These are phyloP conservation scores for Phytophthora hybrid DNA, from an alignment of 352 stramenopile genomes.

Conservation along the genomic window DNA sequence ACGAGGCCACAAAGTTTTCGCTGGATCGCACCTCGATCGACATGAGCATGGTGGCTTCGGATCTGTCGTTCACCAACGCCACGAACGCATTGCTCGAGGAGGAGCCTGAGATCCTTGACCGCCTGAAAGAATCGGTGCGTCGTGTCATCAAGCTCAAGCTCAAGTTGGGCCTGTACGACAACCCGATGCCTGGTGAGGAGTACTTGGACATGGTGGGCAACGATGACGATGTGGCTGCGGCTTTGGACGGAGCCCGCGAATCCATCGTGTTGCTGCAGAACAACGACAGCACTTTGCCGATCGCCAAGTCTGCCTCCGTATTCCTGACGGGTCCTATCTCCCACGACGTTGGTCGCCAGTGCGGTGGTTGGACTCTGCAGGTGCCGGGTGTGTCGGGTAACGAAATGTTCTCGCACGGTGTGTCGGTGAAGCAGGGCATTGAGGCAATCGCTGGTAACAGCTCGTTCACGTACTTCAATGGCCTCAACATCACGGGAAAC, in stretches of 20 bases:
- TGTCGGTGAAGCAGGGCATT: slow-evolving; percentile 55
- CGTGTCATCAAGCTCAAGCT: slow-evolving; percentile 73
- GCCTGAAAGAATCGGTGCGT: slow-evolving; percentile 54
- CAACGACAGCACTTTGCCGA: slow-evolving; percentile 47
- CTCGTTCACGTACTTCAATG: slow-evolving; percentile 54
- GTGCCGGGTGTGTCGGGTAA: slow-evolving; percentile 73
- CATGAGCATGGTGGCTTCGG: slow-evolving; percentile 82
- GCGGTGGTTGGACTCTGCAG: slow-evolving; percentile 71
- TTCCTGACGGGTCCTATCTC: slow-evolving; percentile 63
- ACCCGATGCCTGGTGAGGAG: slow-evolving; percentile 51
- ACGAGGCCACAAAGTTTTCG: slow-evolving; percentile 56
- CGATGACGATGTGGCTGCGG: slow-evolving; percentile 43
- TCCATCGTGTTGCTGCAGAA: slow-evolving; percentile 82
- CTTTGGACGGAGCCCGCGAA: slow-evolving; percentile 62
- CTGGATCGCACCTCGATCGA: slow-evolving; percentile 78
- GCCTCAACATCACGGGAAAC: slow-evolving; percentile 47
- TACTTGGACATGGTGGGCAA: slow-evolving; percentile 46
- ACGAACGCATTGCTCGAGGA: slow-evolving; percentile 43
- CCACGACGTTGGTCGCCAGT: slow-evolving; percentile 61
- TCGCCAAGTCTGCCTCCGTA: slow-evolving; percentile 34
- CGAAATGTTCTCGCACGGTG: slow-evolving; percentile 49
- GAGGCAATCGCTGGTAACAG: slow-evolving; percentile 23
- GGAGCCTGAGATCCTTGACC: slow-evolving; percentile 29
- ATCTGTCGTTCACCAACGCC: slow-evolving; percentile 47
- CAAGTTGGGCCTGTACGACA: slow-evolving; percentile 63